Base-by-base conservation (phyloP, 768 basidiomycete genomes). In the Melanogaster broomeanus region DNA sequence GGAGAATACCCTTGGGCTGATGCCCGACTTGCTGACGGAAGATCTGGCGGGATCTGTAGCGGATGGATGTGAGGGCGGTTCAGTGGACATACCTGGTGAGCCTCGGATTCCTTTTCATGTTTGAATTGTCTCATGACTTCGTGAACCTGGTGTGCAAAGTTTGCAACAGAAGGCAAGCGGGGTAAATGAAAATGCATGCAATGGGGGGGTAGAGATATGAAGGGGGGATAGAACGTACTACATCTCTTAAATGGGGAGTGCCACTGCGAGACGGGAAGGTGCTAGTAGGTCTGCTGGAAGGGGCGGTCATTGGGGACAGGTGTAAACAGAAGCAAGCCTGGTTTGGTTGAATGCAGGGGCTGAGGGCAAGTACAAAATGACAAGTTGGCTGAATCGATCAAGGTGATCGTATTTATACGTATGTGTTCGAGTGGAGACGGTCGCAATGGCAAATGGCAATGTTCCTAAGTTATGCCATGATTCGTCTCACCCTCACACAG, bases 101-200 rank as follows among this genome's bases (percentile, higher is more conserved):
- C 92, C 70, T 93, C 90, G 1, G 92, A 93, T 47, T 93, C 88
- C 55, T 85, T 81, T 65, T 94, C 93, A 48, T 87, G 80, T 59
- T 77, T 85, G 71, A 80, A 78, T 51, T 81, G 79, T 58, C 78
- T 84, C 67, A 89, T 80, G 34, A 77, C 83, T 63, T 87, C 83
- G 53, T 77, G 77, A 27, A 88, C 82, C 87, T 90, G 83, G 25
- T 78, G 59, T 12, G 56, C 71, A 38, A 81, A 58, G 19, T 43
- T 44, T 16, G 59, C 56, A 61, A 78, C 66, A 51, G 67, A 60
- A 43, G 53, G 2, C 13, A 64, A 24, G 35, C 43, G 58, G 35
- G 68, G 65, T 30, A 72, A 52, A 51, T 65, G 69, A 24, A 72
- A 47, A 31, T 59, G 70, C 62, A 71, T 65, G 41, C 13, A 13